phyloP scores from a whole-genome alignment of 345 rosid genomes.

The Salix dunnii region DNA sequence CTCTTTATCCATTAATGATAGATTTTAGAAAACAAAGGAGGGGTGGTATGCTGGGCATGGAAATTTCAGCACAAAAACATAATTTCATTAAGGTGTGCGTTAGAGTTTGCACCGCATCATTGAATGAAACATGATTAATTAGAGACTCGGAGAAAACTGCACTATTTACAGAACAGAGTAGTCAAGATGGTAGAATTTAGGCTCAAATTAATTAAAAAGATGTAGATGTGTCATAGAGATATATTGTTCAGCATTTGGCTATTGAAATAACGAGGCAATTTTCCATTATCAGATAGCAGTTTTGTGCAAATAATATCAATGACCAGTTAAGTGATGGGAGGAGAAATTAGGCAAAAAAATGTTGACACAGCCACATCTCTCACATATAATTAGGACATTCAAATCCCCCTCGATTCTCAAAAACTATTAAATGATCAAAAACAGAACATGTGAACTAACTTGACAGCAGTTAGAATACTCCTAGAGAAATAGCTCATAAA shows the following conservation, averaged over 20 bases:
- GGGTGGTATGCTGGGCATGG: neutral
- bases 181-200: too few relatives aligned
- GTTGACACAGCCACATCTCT: neutral
- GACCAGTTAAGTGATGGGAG: neutral
- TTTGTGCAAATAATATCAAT: neutral
- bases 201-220: neutral
- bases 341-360: neutral
- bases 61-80: neutral
- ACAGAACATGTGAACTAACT: neutral
- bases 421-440: too few relatives aligned
- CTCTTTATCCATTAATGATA: too few relatives aligned
- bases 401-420: neutral
- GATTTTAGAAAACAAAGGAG: too few relatives aligned
- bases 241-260: neutral
- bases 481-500: neutral
- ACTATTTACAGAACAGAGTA: neutral
- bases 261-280: neutral
- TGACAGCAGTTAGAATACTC: neutral
- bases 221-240: neutral
- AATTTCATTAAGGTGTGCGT: too few relatives aligned
- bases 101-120: too few relatives aligned
- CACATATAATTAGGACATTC: neutral
- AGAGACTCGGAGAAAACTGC: neutral
- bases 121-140: too few relatives aligned
- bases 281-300: neutral